Conservation (phyloP, 441 rosid genomes). For the Euphorbia schlechtendalii region DNA sequence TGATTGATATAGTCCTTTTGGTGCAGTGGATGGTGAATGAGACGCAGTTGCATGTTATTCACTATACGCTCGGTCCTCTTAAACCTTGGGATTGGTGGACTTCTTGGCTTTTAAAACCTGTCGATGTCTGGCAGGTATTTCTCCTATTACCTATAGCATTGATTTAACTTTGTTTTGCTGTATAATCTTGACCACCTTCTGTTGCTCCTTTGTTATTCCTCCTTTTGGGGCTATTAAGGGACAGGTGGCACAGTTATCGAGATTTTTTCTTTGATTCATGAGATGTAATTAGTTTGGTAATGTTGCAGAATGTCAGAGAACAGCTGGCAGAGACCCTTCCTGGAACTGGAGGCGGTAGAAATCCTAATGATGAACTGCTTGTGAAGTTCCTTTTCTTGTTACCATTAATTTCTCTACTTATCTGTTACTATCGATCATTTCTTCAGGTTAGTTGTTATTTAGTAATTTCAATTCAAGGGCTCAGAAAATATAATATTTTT, state of each 20-base stretch:
- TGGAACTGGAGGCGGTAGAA: slow-evolving; percentile 86
- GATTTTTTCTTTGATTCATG: too few relatives aligned
- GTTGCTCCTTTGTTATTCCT: neutral
- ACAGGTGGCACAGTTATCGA: neutral
- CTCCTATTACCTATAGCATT: slow-evolving; percentile 10
- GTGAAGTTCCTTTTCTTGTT: slow-evolving; percentile 67
- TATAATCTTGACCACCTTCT: neutral
- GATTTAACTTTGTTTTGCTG: neutral
- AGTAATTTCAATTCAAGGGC: slow-evolving; percentile 12
- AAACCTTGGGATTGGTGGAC: slow-evolving; percentile 99
- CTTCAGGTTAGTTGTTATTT: slow-evolving; percentile 42
- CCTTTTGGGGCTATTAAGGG: neutral
- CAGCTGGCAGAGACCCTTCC: slow-evolving; percentile 78
- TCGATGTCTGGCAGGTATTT: slow-evolving; percentile 93
- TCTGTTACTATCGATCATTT: slow-evolving; percentile 48
- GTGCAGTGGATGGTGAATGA: slow-evolving; percentile 99
- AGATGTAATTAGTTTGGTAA: slow-evolving; percentile 17
- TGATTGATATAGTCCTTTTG: slow-evolving; percentile 4
- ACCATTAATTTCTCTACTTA: slow-evolving; percentile 55
- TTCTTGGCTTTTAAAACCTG: slow-evolving; percentile 95
- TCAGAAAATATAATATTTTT: neutral
- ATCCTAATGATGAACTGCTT: slow-evolving; percentile 56
- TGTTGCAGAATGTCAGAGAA: slow-evolving; percentile 59
- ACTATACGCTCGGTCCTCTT: slow-evolving; percentile 92
- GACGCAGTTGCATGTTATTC: slow-evolving; percentile 82